These are phyloP conservation scores for Kandelia obovata DNA, from an alignment of 345 rosid species.

Conservation along the genomic window DNA sequence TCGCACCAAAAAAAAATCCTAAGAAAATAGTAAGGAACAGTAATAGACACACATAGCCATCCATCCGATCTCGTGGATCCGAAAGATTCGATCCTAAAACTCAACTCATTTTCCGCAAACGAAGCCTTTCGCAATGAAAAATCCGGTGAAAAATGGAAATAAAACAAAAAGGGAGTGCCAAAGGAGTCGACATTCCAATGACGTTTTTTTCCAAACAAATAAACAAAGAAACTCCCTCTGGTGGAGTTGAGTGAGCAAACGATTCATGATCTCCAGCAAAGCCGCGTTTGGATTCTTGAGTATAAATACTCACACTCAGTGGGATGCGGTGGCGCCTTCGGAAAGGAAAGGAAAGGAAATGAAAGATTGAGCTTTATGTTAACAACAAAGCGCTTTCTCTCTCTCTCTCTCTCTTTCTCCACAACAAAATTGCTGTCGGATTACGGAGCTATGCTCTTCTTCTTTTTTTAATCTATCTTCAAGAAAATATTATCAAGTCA, in stretches of 20 bases:
- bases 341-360: background rate
- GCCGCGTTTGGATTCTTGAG: background rate
- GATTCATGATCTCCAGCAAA: slow-evolving; percentile 7
- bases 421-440: slow-evolving; percentile 9
- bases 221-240: background rate
- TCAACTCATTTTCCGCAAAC: slow-evolving; percentile 3
- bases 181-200: slow-evolving; percentile 7
- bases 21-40: slow-evolving; percentile 3
- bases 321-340: background rate
- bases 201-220: background rate
- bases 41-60: background rate
- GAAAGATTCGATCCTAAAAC: slow-evolving; percentile 4
- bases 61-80: slow-evolving; percentile 20
- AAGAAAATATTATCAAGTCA: too few relatives aligned
- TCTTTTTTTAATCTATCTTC: too few relatives aligned
- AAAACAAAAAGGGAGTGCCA: background rate
- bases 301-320: background rate
- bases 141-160: slow-evolving; percentile 9
- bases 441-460: background rate
- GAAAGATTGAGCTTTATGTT: background rate
- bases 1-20: background rate
- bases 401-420: slow-evolving; percentile 1
- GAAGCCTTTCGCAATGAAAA: background rate
- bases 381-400: slow-evolving; percentile 12
- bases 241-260: background rate